Evolutionary conservation across 192 early-diverging fungal species (phyloP), one percentile per base, ranked within the genome.

Genomic region (Coemansia sp.): DNA sequence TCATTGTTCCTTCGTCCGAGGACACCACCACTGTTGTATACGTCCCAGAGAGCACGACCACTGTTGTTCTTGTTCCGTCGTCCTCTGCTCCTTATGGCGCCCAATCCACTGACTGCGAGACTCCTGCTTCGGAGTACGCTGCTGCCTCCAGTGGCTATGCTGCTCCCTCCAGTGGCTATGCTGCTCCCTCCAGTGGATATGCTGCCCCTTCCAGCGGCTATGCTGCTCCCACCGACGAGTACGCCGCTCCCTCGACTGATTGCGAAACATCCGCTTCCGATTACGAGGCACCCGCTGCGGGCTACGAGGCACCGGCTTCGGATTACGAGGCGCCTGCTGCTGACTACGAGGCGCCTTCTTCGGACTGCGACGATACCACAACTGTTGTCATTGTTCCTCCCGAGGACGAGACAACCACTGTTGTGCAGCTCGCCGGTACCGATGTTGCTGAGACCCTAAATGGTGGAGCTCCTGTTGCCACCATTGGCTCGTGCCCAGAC

Each of bases 341-440:
- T 17, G 34, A 38, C 15, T 52, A 40, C 39, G 37, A 32, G 10
- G 20, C 50, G 1, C 7, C 38, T 22, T 15, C 50, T 19, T 30
- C 46, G 18, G 67, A 58, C 26, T 53, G 48, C 33, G 44, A 45
- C 22, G 32, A 50, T n/a, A 47, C 38, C 14, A 53, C 51, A 10
- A 55, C 52, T 1, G 41, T 55, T 23, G 60, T 63, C n/a, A 24
- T 55, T 34, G 47, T 55, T 10, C 60, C 53, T 15, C 23, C 18
- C 4, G 29, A 36, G 15, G 64, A 55, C 23, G 39, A 55, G 3
- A 55, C 45, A 18, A 64, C 56, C 26, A 64, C 61, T 2, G 36
- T 72, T 59, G 60, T 71, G 26, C 55, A 64, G 54, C 48, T 71
- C 38, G 51, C 36, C 5, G 67, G 67, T 15, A 61, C 58, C 13